These are phyloP conservation scores for Cynanchum wilfordii DNA, from an alignment of 257 asterid species.

Conservation along the genomic window DNA sequence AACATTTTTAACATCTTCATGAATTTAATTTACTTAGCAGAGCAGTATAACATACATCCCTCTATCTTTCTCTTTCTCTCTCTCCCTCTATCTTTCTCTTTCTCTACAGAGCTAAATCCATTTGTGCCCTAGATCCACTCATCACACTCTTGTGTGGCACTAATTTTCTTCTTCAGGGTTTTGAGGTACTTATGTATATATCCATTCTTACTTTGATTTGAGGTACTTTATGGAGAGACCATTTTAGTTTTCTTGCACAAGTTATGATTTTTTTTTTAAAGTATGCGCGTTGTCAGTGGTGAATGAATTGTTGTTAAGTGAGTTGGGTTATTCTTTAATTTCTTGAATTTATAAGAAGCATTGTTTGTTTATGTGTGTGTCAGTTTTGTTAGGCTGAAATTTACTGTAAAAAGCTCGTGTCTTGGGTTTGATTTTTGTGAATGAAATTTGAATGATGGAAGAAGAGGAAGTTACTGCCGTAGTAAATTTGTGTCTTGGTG, in stretches of 20 bases:
- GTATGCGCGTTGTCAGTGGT: slow-evolving; percentile 4
- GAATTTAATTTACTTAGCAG: neutral
- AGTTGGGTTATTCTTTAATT: slow-evolving; percentile 27
- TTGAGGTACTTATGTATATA: slow-evolving; percentile 18
- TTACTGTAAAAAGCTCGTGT: slow-evolving; percentile 17
- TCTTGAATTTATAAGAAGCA: slow-evolving; percentile 11
- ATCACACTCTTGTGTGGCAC: neutral
- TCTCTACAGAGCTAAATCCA: slow-evolving; percentile 12
- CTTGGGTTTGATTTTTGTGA: slow-evolving; percentile 32
- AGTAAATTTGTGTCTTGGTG: slow-evolving; percentile 25
- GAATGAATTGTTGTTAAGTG: slow-evolving; percentile 18
- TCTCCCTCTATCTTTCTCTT: neutral
- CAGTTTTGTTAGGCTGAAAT: slow-evolving; percentile 22
- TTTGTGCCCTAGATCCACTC: slow-evolving; percentile 77
- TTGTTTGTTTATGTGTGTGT: neutral
- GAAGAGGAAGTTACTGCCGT: slow-evolving; percentile 36
- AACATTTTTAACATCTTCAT: slow-evolving; percentile 7
- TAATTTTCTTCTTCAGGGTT: slow-evolving; percentile 16
- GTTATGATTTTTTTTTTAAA: slow-evolving; percentile 4
- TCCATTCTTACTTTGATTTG: slow-evolving; percentile 22
- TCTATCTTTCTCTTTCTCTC: neutral
- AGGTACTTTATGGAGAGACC: slow-evolving; percentile 24
- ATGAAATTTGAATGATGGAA: slow-evolving; percentile 30
- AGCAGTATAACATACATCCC: no score
- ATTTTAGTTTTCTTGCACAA: slow-evolving; percentile 21